Conservation (phyloP, 148 eudicot species). For the Mesembryanthemum crystallinum region DNA sequence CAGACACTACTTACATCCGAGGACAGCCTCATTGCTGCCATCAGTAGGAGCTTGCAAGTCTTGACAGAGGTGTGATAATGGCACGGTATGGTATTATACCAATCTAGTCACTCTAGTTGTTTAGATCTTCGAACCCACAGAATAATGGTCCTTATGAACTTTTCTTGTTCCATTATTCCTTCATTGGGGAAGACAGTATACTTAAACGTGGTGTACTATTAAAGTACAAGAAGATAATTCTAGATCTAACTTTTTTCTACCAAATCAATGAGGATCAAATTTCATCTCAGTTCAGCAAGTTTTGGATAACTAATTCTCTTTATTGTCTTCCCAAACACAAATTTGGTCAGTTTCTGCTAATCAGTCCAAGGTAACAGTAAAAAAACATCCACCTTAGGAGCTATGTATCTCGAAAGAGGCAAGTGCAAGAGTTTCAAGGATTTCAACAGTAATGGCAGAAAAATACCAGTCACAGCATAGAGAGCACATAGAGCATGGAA, state of each 20-base stretch:
- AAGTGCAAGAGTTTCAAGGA: not conserved
- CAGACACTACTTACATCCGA: no score
- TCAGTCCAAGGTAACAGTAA: not conserved
- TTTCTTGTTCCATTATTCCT: not conserved
- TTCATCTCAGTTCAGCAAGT: not conserved
- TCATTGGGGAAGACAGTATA: not conserved
- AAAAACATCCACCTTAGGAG: not conserved
- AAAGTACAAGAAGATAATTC: not conserved
- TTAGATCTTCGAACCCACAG: no score
- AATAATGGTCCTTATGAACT: no score
- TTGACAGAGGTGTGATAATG: no score
- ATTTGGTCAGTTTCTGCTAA: not conserved
- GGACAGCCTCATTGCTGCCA: no score
- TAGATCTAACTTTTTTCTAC: not conserved
- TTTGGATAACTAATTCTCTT: not conserved
- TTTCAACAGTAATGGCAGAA: slow-evolving; percentile 5
- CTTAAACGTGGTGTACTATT: not conserved
- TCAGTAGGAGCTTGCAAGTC: no score
- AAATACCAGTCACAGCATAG: slow-evolving; percentile 84
- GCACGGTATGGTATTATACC: no score
- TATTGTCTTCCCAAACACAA: not conserved
- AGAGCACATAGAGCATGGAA: slow-evolving; percentile 83
- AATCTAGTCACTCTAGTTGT: no score
- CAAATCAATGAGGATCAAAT: not conserved
- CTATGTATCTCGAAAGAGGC: not conserved